phyloP scores from a whole-genome alignment of 1,284 basidiomycete species.

The Pisolithus thermaeus region DNA sequence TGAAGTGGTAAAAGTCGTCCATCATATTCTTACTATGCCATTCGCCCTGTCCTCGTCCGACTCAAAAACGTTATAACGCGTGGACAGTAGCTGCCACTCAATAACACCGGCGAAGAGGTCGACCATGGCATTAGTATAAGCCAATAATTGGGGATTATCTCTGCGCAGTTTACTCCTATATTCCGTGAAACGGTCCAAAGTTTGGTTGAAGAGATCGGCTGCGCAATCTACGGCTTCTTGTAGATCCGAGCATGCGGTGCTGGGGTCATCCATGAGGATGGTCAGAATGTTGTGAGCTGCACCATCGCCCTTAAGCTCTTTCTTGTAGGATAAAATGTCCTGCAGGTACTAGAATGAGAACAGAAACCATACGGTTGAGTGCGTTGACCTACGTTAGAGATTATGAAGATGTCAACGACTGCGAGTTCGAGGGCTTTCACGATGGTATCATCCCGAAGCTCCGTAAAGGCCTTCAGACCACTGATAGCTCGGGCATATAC shows the following conservation, averaged over 20 bases:
- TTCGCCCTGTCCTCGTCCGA: slow-evolving; percentile 1
- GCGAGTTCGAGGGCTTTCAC: slow-evolving; percentile 3
- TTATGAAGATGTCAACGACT: slow-evolving; percentile 1
- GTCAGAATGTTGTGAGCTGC: slow-evolving; percentile 18
- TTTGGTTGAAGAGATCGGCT: slow-evolving; percentile 6
- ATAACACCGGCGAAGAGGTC: slow-evolving; percentile 12
- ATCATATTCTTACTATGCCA: background rate
- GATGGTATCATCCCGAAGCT: background rate
- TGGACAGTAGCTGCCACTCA: slow-evolving; percentile 14
- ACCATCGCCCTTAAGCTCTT: slow-evolving; percentile 16
- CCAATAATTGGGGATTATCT: background rate
- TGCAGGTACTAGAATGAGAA: slow-evolving; percentile 4
- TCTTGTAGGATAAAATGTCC: slow-evolving; percentile 18
- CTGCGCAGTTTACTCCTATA: background rate
- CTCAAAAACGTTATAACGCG: slow-evolving; percentile 16
- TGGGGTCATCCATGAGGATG: slow-evolving; percentile 15
- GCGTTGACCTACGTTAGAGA: slow-evolving; percentile 5
- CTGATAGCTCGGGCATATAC: slow-evolving; percentile 2
- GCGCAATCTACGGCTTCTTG: slow-evolving; percentile 16
- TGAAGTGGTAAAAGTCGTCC: no score
- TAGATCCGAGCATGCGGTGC: slow-evolving; percentile 4
- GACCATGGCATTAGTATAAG: background rate
- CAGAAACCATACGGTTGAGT: background rate
- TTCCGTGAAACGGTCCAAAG: slow-evolving; percentile 2
- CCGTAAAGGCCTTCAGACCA: background rate